Evolutionary conservation across 2,329 filamentous ascomycete species (phyloP), one percentile per base, ranked within the genome.

Genomic region (Pyrenophora tritici-repentis): DNA sequence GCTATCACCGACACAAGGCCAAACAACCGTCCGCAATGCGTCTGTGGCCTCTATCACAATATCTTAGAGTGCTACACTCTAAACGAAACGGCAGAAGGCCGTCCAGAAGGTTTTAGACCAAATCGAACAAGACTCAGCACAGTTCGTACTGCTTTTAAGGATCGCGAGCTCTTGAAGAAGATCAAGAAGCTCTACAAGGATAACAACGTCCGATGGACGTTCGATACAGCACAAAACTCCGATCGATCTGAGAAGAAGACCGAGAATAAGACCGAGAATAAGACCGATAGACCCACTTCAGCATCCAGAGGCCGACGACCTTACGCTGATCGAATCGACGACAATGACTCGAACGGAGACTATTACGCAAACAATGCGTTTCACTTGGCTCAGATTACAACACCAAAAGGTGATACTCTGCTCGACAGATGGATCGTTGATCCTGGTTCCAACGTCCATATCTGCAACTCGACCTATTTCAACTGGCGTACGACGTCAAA

Each of bases 401-500:
- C 32, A 13, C 13, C 20, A 29, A 36, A 18, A 33, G 36, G 26
- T 14, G 3, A 38, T 18, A 22, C 18, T 6, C 41, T 50, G 2
- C 2, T 32, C 2, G 24, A 51, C 22, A 22, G 42, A 42, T 52
- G 36, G 49, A 42, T 52, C 12, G 26, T 52, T 1, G 49, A 52
- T 14, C 42, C 49, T 33, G 36, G 49, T 14, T 52, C 42, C 2
- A 47, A 47, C 17, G 31, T 39, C 17, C 36, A 41, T 9, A 41
- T 41, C 24, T 41, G 24, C 7, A 41, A 41, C 13, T 10, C 13
- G 13, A 32, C 26, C 3, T 14, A 18, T 10, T 18, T 32, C 2
- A 41, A 41, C 26, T 41, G 13, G 38, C n/a, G 3, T 10, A 18
- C 17, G 14, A 41, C 24, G 2, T 12, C 10, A 22, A 5, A 14